Percentiles rank a stretch among this genome's conserved stretches.
Evolutionary conservation across 495 filamentous ascomycete species (phyloP).

Genomic region (Penicillium daleae): DNA sequence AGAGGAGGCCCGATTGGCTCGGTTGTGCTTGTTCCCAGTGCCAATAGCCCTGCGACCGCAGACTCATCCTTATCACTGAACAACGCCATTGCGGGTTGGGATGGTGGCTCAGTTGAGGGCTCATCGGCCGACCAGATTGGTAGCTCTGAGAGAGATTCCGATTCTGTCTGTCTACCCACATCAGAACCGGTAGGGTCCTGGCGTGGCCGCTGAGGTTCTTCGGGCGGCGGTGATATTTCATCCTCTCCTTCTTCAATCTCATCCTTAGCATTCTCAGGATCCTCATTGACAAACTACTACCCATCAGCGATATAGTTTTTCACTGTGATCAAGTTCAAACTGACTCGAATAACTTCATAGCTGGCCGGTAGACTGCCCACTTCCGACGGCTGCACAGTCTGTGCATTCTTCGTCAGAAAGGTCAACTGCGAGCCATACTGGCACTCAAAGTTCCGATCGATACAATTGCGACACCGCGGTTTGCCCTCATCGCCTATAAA

Average conservation of each 20-base stretch:
- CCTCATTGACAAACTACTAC: conserved; percentile 35
- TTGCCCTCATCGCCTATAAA: conserved; percentile 46
- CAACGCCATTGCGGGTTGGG: neutral
- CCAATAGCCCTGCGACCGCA: conserved; percentile 38
- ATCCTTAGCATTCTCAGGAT: conserved; percentile 15
- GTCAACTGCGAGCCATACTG: conserved; percentile 44
- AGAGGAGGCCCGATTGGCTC: conserved; percentile 9
- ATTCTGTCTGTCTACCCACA: neutral
- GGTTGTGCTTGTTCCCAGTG: conserved; percentile 31
- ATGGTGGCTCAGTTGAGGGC: neutral
- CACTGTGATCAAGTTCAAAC: neutral
- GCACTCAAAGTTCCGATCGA: conserved; percentile 42
- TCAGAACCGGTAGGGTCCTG: neutral
- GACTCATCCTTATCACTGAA: conserved; percentile 40
- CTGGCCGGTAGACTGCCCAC: conserved; percentile 12
- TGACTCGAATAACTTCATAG: conserved; percentile 35
- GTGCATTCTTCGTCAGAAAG: conserved; percentile 47
- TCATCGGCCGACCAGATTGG: conserved; percentile 7
- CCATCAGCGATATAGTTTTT: neutral
- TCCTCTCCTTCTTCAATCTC: conserved; percentile 1
- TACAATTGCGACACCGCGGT: conserved; percentile 47
- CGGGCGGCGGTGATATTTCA: neutral
- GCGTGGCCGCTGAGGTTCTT: neutral
- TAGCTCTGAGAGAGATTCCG: conserved; percentile 3
- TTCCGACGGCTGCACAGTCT: conserved; percentile 29